phyloP scores from a whole-genome alignment of 805 yeast genomes.

The Sugiyamaella chiloensis region DNA sequence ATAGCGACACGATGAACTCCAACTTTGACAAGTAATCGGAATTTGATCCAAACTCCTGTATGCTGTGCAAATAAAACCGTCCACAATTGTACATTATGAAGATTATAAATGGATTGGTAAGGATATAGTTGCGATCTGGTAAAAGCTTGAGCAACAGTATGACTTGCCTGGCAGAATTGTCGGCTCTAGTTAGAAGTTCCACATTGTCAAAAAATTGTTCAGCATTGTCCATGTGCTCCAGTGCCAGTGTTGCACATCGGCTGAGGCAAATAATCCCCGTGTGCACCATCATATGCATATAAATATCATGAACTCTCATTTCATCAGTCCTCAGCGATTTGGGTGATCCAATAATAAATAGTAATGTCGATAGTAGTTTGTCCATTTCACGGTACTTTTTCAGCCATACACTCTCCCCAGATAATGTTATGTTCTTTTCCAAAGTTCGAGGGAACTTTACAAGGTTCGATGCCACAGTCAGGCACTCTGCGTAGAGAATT shows the following conservation, averaged over 20 bases:
- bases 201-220: background rate
- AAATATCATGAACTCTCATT: background rate
- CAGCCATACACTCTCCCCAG: background rate
- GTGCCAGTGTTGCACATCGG: conserved; percentile 3
- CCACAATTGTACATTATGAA: background rate
- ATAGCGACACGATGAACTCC: background rate
- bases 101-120: conserved; percentile 1
- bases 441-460: background rate
- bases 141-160: background rate
- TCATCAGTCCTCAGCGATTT: background rate
- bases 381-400: conserved; percentile 6
- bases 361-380: conserved; percentile 1
- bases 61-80: background rate
- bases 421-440: background rate
- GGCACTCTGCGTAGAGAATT: conserved; percentile 4
- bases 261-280: background rate
- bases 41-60: background rate
- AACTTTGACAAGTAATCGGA: background rate
- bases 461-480: background rate
- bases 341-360: conserved; percentile 2
- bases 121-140: background rate
- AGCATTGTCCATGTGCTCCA: conserved; percentile 3
- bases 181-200: background rate
- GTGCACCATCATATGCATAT: conserved; percentile 5
- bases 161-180: background rate